Evolutionary conservation across 2,329 filamentous ascomycete species (phyloP), one percentile per base, ranked within the genome.

Genomic region (Fusarium brachygibbosum): DNA sequence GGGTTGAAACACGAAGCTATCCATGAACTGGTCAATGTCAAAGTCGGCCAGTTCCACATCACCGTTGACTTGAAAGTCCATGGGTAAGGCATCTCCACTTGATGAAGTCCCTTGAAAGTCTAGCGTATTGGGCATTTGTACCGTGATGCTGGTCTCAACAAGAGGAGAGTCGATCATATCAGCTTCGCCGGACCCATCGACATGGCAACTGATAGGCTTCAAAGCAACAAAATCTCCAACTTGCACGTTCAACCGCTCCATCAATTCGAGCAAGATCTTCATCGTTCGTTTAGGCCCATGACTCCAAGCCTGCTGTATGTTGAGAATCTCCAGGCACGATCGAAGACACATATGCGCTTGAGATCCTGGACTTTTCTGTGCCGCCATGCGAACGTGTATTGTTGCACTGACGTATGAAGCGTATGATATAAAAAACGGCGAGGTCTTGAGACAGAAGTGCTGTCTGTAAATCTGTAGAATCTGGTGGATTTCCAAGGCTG

Each of bases 391-490:
- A 1, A 82, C 82, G 34, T 84, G 81, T 12, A 87, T 86, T 0
- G 84, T 86, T 0, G 83, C 84, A 11, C 81, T 80, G 0, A 85
- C 83, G 58, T 87, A 88, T 0, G 83, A 85, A 0, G 86, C 83
- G 65, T 87, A 87, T 0, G 83, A 84, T 17, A 87, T 78, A 2
- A 87, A 74, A 48, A 86, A 86, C 0, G 85, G 85, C 0, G 84
- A 81, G 10, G 79, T 74, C 14, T 75, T 74, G 2, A 86, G 77
- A 2, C 80, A 82, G 38, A 82, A 86, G 0, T 78, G 71, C 16
- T 75, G 74, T 13, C 81, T 77, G 44, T 85, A 86, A 5, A 77
- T 69, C 23, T 78, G 77, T 0, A 86, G 61, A 0, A 86, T 69
- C 1, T 77, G 69, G 8, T 82, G 79, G 4, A 85, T 85, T 7